phyloP scores from a whole-genome alignment of 805 yeast species.

The Zygosaccharomyces lentus region DNA sequence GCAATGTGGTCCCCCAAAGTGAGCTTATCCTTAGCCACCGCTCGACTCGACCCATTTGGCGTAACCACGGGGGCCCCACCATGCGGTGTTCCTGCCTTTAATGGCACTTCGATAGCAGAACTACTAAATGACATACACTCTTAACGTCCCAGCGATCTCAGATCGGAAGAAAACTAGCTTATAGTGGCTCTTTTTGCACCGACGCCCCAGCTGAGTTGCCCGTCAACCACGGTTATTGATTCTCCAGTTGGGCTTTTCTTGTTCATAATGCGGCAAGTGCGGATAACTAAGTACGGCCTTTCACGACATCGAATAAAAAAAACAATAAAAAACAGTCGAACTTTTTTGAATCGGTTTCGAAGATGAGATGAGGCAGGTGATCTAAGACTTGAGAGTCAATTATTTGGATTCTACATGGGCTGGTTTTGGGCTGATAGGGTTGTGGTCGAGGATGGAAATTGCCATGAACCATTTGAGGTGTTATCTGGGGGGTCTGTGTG shows the following conservation, averaged over 20 bases:
- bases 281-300: not conserved
- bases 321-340: too few relatives aligned
- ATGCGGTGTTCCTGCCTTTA: not conserved
- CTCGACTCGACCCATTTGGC: conserved; percentile 1
- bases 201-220: not conserved
- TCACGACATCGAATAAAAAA: not conserved
- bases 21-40: conserved; percentile 6
- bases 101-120: not conserved
- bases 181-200: not conserved
- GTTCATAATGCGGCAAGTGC: not conserved
- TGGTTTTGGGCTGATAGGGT: conserved; percentile 76
- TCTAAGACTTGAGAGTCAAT: not conserved
- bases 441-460: not conserved
- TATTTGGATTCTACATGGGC: conserved; percentile 52
- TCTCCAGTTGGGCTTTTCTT: not conserved
- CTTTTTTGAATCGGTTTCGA: not conserved
- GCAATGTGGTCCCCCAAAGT: conserved; percentile 11
- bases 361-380: not conserved
- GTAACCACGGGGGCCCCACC: conserved; percentile 1
- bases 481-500: conserved; percentile 24
- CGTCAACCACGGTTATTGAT: not conserved
- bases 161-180: not conserved
- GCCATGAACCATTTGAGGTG: not conserved
- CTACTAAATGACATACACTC: conserved; percentile 1
- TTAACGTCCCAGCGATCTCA: conserved; percentile 1